Conservation (phyloP, 2,329 filamentous ascomycete species). For the Nothophaeocryptopus gaeumannii region DNA sequence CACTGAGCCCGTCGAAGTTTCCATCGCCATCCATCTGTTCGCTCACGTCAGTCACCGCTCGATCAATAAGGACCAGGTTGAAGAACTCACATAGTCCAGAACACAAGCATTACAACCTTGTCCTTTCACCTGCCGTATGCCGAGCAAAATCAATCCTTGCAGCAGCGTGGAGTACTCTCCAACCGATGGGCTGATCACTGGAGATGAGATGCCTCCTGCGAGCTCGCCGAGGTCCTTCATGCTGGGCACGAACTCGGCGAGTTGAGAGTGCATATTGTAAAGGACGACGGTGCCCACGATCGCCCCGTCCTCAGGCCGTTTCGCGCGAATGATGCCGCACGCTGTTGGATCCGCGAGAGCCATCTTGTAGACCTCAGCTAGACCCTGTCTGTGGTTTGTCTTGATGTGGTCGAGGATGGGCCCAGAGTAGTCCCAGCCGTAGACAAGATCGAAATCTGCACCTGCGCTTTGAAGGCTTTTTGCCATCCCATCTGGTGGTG, state of each 20-base stretch:
- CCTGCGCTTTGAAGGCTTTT: conserved; percentile 70
- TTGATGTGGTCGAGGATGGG: conserved; percentile 72
- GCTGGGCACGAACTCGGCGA: conserved; percentile 68
- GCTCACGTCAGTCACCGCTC: conserved; percentile 26
- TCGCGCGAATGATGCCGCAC: conserved; percentile 81
- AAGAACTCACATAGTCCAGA: conserved; percentile 70
- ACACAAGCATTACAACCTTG: conserved; percentile 71
- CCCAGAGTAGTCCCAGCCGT: conserved; percentile 73
- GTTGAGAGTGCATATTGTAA: conserved; percentile 65
- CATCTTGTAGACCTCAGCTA: conserved; percentile 74
- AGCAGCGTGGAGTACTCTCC: conserved; percentile 68
- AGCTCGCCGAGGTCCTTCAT: conserved; percentile 59
- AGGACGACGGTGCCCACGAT: conserved; percentile 77
- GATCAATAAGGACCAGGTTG: background rate
- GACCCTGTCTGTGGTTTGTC: conserved; percentile 70
- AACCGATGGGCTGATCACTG: conserved; percentile 67
- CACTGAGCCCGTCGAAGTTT: conserved; percentile 67
- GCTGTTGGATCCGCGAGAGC: conserved; percentile 68
- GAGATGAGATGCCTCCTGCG: conserved; percentile 75
- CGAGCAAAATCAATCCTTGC: conserved; percentile 77
- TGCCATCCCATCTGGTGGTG: conserved; percentile 71
- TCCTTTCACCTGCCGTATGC: conserved; percentile 76
- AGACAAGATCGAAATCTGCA: conserved; percentile 78
- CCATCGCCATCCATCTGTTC: conserved; percentile 67
- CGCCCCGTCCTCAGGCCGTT: conserved; percentile 63